Evolutionary conservation across 164 flowering plant genomes (phyloP).

Genomic region (Tetrastigma voinierianum): DNA sequence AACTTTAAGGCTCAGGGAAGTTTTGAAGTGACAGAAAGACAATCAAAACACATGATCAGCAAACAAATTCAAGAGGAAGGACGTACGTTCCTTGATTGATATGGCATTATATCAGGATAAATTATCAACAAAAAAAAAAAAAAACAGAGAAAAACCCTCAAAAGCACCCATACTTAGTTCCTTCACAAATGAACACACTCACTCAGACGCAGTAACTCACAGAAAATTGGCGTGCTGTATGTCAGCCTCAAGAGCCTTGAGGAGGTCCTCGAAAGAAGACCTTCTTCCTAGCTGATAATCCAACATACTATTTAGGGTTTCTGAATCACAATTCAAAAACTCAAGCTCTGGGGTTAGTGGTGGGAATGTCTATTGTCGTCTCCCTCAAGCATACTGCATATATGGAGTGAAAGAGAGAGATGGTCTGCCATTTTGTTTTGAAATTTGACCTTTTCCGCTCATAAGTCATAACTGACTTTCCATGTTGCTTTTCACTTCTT

Average conservation of each 20-base stretch:
- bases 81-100: too few relatives aligned
- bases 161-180: too few relatives aligned
- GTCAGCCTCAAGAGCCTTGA: conserved; percentile 43
- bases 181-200: background rate
- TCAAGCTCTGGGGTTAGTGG: background rate
- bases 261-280: conserved; percentile 34
- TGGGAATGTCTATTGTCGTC: too few relatives aligned
- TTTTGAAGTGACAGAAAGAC: too few relatives aligned
- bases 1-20: too few relatives aligned
- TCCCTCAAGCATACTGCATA: too few relatives aligned
- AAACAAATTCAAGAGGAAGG: too few relatives aligned
- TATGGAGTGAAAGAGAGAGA: background rate
- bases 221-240: conserved; percentile 48
- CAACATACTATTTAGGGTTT: conserved; percentile 10
- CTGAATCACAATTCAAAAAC: background rate
- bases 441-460: background rate
- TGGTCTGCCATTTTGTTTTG: background rate
- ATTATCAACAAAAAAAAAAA: background rate
- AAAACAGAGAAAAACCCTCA: background rate
- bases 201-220: conserved; percentile 20
- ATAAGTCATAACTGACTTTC: background rate
- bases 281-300: conserved; percentile 26
- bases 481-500: conserved; percentile 1
- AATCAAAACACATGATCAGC: too few relatives aligned
- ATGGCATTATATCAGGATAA: background rate